Percentiles rank a stretch among this genome's conserved stretches.
Evolutionary conservation across 169 alveolate species (phyloP).

Genomic region (Cyclospora cayetanensis): DNA sequence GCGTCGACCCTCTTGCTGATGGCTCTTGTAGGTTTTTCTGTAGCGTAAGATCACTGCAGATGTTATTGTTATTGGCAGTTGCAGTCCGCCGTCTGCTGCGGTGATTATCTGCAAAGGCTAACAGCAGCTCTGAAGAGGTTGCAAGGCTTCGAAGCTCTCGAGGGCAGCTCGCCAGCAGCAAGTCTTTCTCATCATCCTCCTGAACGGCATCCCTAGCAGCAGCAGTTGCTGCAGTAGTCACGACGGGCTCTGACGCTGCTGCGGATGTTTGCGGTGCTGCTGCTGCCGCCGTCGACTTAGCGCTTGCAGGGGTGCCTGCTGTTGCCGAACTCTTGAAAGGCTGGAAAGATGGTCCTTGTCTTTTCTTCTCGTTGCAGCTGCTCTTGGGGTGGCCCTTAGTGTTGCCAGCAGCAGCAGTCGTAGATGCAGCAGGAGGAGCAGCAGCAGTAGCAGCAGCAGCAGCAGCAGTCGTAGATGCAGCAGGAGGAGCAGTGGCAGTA

Average conservation of each 20-base stretch:
- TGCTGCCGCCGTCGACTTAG: not conserved
- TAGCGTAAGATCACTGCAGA: not conserved
- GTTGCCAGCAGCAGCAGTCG: not conserved
- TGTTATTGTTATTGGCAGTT: not conserved
- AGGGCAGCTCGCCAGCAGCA: not conserved
- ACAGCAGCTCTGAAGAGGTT: slow-evolving; percentile 32
- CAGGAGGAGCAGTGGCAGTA: not conserved
- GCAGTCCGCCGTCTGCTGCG: not conserved
- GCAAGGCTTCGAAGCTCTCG: not conserved
- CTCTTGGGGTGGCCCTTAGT: not conserved
- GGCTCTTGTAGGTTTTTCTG: not conserved
- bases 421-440: not conserved
- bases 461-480: not conserved
- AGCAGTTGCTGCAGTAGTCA: not conserved
- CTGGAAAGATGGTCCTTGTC: not conserved
- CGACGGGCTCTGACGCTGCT: not conserved
- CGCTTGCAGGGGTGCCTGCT: not conserved
- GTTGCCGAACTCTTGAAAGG: not conserved
- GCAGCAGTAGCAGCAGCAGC: not conserved
- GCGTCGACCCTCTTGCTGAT: not conserved
- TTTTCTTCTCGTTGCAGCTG: not conserved
- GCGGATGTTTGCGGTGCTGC: too few relatives aligned
- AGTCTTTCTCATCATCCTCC: not conserved
- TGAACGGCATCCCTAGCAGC: not conserved
- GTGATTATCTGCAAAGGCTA: not conserved